Evolutionary conservation across 2,329 filamentous ascomycete species (phyloP).

Genomic region (Volutella citrinella): DNA sequence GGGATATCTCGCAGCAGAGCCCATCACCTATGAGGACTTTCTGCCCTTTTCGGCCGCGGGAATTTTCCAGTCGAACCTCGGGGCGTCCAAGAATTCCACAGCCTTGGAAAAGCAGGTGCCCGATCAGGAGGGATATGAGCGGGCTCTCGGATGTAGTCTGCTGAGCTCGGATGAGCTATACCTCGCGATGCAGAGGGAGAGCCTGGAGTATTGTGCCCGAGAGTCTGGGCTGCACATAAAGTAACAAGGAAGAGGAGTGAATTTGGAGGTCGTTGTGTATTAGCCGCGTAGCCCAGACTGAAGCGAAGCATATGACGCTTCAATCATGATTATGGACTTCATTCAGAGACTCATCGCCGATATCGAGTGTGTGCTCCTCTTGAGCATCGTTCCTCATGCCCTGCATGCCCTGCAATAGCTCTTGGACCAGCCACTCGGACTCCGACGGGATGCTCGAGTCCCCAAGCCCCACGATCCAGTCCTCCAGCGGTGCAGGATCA

Average conservation of each 20-base stretch:
- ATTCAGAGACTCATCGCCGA: constrained; percentile 1
- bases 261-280: too few species aligned
- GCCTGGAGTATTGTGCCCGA: constrained; percentile 6
- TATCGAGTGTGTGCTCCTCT: too few species aligned
- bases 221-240: not conserved
- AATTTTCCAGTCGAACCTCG: constrained; percentile 49
- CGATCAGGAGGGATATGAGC: constrained; percentile 5
- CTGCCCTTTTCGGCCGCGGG: constrained; percentile 50
- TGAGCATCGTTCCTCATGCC: constrained; percentile 2
- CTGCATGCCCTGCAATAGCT: constrained; percentile 14
- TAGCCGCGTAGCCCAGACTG: too few species aligned
- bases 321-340: too few species aligned
- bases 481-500: constrained; percentile 8
- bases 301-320: too few species aligned
- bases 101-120: not conserved
- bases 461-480: constrained; percentile 14
- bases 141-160: constrained; percentile 1
- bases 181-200: constrained; percentile 1
- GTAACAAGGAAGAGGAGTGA: too few species aligned
- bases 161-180: constrained; percentile 8
- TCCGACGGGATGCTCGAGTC: constrained; percentile 8
- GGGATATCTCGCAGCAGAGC: constrained; percentile 32
- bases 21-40: constrained; percentile 54
- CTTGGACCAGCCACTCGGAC: constrained; percentile 15
- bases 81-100: too few species aligned